phyloP scores from a whole-genome alignment of 345 rosid genomes.

The Pugionium cornutum region DNA sequence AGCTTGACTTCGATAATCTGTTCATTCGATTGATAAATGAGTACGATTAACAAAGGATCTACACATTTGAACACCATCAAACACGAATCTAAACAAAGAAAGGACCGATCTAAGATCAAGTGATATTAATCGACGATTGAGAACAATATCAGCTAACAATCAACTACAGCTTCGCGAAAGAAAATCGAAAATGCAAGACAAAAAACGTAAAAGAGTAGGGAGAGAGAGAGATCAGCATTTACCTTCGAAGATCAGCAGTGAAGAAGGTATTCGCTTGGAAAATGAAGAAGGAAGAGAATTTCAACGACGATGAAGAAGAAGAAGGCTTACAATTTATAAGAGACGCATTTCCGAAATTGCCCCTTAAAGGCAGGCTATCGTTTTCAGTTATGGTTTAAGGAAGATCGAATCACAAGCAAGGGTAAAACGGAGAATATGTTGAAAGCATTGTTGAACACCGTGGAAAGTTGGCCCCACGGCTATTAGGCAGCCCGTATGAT shows the following conservation, averaged over 20 bases:
- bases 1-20: conserved; percentile 12
- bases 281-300: background rate
- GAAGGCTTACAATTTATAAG: conserved; percentile 24
- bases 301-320: conserved; percentile 16
- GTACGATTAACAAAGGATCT: conserved; percentile 9
- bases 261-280: conserved; percentile 15
- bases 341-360: conserved; percentile 14
- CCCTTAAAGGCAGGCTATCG: background rate
- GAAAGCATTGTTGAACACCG: no score
- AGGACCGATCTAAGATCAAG: conserved; percentile 8
- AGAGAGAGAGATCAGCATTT: conserved; percentile 21
- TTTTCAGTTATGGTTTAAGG: no score
- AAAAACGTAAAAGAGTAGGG: background rate
- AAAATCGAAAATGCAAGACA: background rate
- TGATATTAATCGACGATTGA: conserved; percentile 11
- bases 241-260: conserved; percentile 27
- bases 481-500: no score
- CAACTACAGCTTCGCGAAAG: background rate
- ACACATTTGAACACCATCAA: background rate
- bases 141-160: conserved; percentile 13
- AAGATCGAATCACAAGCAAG: conserved; percentile 11
- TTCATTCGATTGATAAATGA: background rate
- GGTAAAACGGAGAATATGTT: conserved; percentile 6
- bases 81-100: background rate
- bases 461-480: no score